Evolutionary conservation across 805 yeast species (phyloP), one percentile per base, ranked within the genome.

Genomic region (Barnettozyma vustinii): DNA sequence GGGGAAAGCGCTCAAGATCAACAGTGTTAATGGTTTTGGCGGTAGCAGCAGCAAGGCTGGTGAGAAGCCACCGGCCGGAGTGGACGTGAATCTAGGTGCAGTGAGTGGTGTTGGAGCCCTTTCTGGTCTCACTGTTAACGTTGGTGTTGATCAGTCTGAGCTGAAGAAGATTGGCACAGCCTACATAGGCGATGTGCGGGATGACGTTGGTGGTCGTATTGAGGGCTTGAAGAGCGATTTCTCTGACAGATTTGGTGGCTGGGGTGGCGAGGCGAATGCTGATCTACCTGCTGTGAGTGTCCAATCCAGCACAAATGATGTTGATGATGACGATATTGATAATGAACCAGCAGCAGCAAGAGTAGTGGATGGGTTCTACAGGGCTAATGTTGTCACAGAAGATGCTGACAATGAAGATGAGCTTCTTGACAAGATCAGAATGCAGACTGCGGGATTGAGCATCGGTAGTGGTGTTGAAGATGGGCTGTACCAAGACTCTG

Each of bases 361-460:
- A 23, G n/a, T n/a, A 12, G 48, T 19, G 2, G 48, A 47, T 41
- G 45, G 36, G 5, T 60, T 60, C 40, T 61, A 58, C 44, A 52
- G 57, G 25, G 48, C 49, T 10, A 46, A 44, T 36, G 25, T 13
- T 3, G 15, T 44, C 3, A 40, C 33, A 5, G 12, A 47, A 9
- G 49, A 48, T n/a, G 30, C 45, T 46, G 60, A 58, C 2, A 56
- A 67, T 8, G 69, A 69, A 37, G 68, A 68, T 19, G 68, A 64
- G 16, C 27, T 64, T 20, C 9, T 57, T 19, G 61, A 63, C 46
- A 63, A 60, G 40, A 62, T 75, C 33, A 65, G 67, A 45, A 41
- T 74, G n/a, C 71, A 74, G 53, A 65, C 75, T 8, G 73, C 75
- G 1, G 73, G 70, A 35, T 16, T 61, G 47, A 54, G 70, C 32